These are phyloP conservation scores for Ocimum tenuiflorum DNA, from an alignment of 257 asterid genomes.

Conservation along the genomic window DNA sequence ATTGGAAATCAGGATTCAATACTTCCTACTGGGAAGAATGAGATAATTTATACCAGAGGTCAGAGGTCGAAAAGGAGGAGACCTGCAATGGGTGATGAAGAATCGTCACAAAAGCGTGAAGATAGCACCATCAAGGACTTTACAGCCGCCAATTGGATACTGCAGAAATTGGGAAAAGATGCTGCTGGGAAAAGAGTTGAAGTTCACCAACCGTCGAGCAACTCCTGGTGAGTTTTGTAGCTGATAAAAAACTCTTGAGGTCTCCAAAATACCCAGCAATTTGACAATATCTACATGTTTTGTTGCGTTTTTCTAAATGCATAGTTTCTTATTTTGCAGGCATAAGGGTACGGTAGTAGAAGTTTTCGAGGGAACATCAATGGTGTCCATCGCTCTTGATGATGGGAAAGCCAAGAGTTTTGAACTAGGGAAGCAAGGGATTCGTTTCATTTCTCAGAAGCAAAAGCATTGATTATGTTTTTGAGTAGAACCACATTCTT, in stretches of 20 bases:
- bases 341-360: conserved; percentile 36
- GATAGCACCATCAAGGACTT: conserved; percentile 61
- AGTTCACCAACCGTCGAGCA: conserved; percentile 70
- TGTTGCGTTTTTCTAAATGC: no score
- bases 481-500: neutral
- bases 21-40: conserved; percentile 53
- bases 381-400: conserved; percentile 66
- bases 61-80: conserved; percentile 85
- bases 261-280: no score
- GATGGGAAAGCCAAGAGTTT: conserved; percentile 62
- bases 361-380: conserved; percentile 49
- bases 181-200: conserved; percentile 96
- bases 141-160: conserved; percentile 84
- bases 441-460: conserved; percentile 83
- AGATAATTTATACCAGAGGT: conserved; percentile 63
- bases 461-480: conserved; percentile 43
- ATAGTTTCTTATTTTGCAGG: conserved; percentile 20
- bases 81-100: conserved; percentile 51
- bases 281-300: no score
- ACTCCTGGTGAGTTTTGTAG: conserved; percentile 58
- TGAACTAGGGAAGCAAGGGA: conserved; percentile 91
- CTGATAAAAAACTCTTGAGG: neutral
- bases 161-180: conserved; percentile 91
- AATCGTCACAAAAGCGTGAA: conserved; percentile 39
- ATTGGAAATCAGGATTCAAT: conserved; percentile 26